Conservation (phyloP, 2,329 filamentous ascomycete genomes). For the Sporothrix pallida region DNA sequence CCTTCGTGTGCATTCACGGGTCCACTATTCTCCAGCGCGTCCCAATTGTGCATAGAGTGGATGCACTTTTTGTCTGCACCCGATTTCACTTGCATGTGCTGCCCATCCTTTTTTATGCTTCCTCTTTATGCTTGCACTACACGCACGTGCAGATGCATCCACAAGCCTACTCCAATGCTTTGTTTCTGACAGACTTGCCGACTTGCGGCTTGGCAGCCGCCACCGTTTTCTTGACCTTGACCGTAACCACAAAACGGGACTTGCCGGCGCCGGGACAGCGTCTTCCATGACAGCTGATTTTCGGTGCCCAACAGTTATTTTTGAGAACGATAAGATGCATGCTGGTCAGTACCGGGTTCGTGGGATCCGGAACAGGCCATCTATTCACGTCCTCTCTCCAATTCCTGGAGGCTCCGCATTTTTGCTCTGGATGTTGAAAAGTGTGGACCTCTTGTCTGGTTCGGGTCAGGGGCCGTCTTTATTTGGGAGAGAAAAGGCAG, state of each 20-base stretch:
- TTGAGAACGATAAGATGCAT: no score
- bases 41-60: neutral
- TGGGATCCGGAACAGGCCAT: neutral
- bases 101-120: neutral
- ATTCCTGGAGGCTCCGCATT: no score
- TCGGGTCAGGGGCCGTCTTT: neutral
- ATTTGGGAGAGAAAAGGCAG: no score
- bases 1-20: neutral
- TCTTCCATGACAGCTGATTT: constrained; percentile 7
- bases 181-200: no score
- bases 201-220: neutral
- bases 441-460: neutral
- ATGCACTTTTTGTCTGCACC: neutral
- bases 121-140: constrained; percentile 14
- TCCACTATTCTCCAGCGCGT: neutral
- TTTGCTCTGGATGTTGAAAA: no score
- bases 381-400: no score
- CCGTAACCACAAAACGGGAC: neutral
- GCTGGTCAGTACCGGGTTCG: neutral
- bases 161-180: no score
- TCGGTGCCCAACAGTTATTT: neutral
- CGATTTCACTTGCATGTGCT: no score
- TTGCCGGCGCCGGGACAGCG: constrained; percentile 2
- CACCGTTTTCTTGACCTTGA: no score
- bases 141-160: neutral